A percentile compares a stretch with the other conserved stretches of the same genome.
These are phyloP conservation scores for Cyathus striatus DNA, from an alignment of 768 basidiomycete species.

Conservation along the genomic window DNA sequence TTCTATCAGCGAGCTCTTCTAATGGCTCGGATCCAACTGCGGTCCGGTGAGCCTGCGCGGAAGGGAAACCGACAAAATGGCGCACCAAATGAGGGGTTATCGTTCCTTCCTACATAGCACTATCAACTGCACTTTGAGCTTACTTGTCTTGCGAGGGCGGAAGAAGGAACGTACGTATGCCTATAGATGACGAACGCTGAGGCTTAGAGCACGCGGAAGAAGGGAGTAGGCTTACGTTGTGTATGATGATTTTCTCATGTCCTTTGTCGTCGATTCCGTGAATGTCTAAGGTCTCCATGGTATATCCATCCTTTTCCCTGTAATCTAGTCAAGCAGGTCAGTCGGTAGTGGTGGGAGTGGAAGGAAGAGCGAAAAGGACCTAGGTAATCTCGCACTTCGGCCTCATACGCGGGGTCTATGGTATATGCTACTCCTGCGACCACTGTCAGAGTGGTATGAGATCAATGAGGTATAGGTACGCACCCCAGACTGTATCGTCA, in stretches of 20 bases:
- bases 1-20: constrained; percentile 58
- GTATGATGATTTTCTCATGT: constrained; percentile 49
- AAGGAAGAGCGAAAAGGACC: constrained; percentile 41
- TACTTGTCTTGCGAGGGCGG: neutral
- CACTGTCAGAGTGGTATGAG: neutral
- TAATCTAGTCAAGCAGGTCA: neutral
- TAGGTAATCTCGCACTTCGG: constrained; percentile 79
- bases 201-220: constrained; percentile 4
- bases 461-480: constrained; percentile 8
- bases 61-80: neutral
- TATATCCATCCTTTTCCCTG: constrained; percentile 98
- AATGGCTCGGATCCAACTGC: constrained; percentile 82
- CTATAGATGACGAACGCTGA: constrained; percentile 31
- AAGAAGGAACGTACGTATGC: constrained; percentile 38
- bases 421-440: constrained; percentile 76
- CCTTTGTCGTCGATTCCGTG: constrained; percentile 51
- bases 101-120: constrained; percentile 84
- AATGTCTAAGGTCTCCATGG: constrained; percentile 72
- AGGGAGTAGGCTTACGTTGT: constrained; percentile 33
- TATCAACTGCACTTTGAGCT: constrained; percentile 22
- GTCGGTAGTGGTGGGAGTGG: neutral
- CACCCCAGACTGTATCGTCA: constrained; percentile 85
- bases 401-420: constrained; percentile 71
- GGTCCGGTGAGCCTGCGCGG: neutral
- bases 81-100: constrained; percentile 88